Percentiles rank a stretch among this genome's conserved stretches.
These are phyloP conservation scores for Amaranthus hypochondriacus DNA, from an alignment of 148 eudicot species.

Conservation along the genomic window DNA sequence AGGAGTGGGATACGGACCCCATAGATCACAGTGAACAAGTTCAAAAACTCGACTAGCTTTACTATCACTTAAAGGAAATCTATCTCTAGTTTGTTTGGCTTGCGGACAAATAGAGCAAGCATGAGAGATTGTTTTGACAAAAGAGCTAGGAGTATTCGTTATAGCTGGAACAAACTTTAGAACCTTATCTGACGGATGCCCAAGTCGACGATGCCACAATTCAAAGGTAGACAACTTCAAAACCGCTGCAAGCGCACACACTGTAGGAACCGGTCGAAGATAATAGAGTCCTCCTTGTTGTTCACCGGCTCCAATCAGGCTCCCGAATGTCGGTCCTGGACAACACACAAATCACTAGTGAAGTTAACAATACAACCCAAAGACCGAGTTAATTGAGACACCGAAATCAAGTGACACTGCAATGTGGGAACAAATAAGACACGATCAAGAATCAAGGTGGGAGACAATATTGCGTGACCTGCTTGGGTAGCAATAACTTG, in stretches of 20 bases:
- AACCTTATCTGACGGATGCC: neutral
- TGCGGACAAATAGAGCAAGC: neutral
- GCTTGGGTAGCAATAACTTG: neutral
- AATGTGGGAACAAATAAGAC: neutral
- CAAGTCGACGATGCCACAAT: too few species aligned
- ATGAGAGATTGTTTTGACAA: too few species aligned
- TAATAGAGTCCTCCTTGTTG: neutral
- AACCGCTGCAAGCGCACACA: too few species aligned
- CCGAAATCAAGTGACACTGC: neutral
- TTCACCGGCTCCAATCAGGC: conserved; percentile 11
- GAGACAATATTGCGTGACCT: neutral
- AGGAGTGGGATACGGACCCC: neutral
- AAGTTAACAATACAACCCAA: neutral
- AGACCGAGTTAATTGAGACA: neutral
- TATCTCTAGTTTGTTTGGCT: neutral
- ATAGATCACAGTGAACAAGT: neutral
- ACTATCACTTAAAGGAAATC: neutral
- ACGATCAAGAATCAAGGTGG: neutral
- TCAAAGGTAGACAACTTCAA: too few species aligned
- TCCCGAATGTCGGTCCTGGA: conserved; percentile 1
- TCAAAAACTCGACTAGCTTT: neutral
- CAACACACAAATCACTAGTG: neutral
- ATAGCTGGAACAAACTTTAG: neutral
- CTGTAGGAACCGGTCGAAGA: too few species aligned
- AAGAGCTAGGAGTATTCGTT: neutral